Evolutionary conservation across 2,329 filamentous ascomycete species (phyloP), one percentile per base, ranked within the genome.

Genomic region (Diaporthe sp.): DNA sequence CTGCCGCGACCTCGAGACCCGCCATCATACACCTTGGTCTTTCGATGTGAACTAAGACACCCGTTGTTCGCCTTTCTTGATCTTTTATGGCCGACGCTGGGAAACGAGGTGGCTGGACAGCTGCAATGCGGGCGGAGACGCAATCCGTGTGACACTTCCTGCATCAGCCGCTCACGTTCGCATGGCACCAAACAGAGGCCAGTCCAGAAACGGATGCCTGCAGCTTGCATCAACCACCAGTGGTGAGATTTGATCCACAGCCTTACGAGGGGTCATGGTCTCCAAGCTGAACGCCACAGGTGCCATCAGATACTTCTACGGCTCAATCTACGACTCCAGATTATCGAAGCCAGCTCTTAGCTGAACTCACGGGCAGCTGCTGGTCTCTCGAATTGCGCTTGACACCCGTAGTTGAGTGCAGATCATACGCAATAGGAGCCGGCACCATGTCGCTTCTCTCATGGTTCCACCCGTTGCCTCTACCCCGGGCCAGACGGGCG

Each of bases 1-100:
- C 73, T 4, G 77, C 77, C 44, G 78, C 78, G 57, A 68, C 75
- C 20, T 70, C 39, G 47, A 72, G n/a, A 39, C 75, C 49, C 70
- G 58, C 17, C 61, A 72, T 60, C 22, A 37, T 39, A 39, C 57
- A n/a, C 22, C 34, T n/a, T n/a, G 0, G 4, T 39, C 34, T 15
- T 60, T 37, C 4, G 10, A 60, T 9, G 34, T 39, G 25, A 55
- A 25, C 10, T 7, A n/a, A n/a, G 31, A n/a, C 57, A 60, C 12
- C 17, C 10, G 20, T 60, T 10, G 57, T n/a, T 37, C 34, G 34
- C 12, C 20, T 15, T n/a, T 37, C 20, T 60, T n/a, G 34, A 39
- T 22, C 10, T 25, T 25, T 13, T 13, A n/a, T 39, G 57, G 22
- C 10, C 20, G 55, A 34, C 17, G 20, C 31, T 34, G 10, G 34